Evolutionary conservation across 2,329 filamentous ascomycete species (phyloP), one percentile per base, ranked within the genome.

Genomic region (Microcera coccophila): DNA sequence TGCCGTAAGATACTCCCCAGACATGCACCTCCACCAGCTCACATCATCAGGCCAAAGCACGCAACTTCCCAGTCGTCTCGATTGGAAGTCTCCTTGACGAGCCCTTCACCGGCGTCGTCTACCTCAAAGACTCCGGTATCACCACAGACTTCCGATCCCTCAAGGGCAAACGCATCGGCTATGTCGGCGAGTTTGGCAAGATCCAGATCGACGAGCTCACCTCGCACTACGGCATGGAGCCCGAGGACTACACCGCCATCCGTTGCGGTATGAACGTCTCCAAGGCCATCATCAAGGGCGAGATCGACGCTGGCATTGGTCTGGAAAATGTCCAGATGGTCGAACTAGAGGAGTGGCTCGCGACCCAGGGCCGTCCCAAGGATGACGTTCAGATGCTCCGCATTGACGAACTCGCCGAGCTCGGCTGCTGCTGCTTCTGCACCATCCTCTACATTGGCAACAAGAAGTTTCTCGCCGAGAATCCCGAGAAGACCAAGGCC

Each of bases 321-420:
- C 78, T 90, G 4, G 85, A 89, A 65, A 90, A 90, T 59, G 85
- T 89, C 5, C 85, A 90, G 65, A 88, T 88, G 85, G 85, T 89
- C 33, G 85, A 89, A 66, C 74, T 90, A 2, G 84, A 85, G 63
- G 84, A 87, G 60, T 89, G 84, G 85, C 80, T 89, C 16, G 73
- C 73, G 1, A 49, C 61, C 1, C 82, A 86, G 61, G 74, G 74
- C 53, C 81, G 83, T 1, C 75, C 79, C 45, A 77, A 76, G 61
- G 68, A 71, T 12, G 84, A 89, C 50, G 85, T 88, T 7, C 81
- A 87, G 66, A 89, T 90, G 85, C 78, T 90, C 15, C 81, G 85
- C 57, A 90, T 90, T 59, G 85, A 90, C 62, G 79, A 89, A 69
- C 81, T 90, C 20, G 85, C 85, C 24, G 83, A 88, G 63, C 73